Percentiles rank a stretch among this genome's conserved stretches.
These are phyloP conservation scores for Chrysopogon serrulatus DNA, from an alignment of 176 grass and related monocot genomes.

Conservation along the genomic window DNA sequence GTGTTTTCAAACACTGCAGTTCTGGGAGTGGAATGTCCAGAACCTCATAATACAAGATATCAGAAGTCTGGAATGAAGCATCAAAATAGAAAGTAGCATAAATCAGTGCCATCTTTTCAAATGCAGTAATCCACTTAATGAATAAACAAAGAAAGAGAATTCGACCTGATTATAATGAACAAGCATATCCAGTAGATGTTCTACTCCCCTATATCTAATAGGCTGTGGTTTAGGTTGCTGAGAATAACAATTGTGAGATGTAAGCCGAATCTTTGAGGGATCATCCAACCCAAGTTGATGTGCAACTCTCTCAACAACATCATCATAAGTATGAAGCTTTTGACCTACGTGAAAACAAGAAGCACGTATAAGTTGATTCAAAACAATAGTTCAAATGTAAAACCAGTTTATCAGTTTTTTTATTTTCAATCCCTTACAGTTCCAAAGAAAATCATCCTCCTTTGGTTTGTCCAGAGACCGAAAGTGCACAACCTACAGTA, in stretches of 20 bases:
- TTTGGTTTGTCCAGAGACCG: constrained; percentile 87
- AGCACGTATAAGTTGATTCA: constrained; percentile 17
- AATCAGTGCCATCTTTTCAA: not conserved
- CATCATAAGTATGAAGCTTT: constrained; percentile 93
- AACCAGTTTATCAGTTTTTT: not conserved
- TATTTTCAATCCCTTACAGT: constrained; percentile 54
- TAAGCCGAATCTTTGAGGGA: constrained; percentile 96
- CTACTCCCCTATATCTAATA: constrained; percentile 84
- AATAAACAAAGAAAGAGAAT: constrained; percentile 9
- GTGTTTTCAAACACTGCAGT: constrained; percentile 94
- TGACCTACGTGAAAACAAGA: constrained; percentile 46
- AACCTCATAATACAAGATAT: constrained; percentile 98
- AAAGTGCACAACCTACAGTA: constrained; percentile 86
- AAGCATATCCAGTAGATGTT: constrained; percentile 93
- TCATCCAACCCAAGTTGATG: constrained; percentile 70
- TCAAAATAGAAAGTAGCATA: not conserved
- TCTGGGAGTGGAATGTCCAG: constrained; percentile 94
- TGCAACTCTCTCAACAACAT: constrained; percentile 92
- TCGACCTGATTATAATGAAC: constrained; percentile 90
- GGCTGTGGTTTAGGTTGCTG: constrained; percentile 98
- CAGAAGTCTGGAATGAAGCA: constrained; percentile 71
- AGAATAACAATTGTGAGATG: constrained; percentile 98
- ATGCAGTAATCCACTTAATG: not conserved
- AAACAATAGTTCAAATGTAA: not conserved
- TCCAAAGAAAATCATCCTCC: constrained; percentile 91